Evolutionary conservation across 108 stramenopile genomes (phyloP), one percentile per base, ranked within the genome.

Genomic region (Discostella pseudostelligera): DNA sequence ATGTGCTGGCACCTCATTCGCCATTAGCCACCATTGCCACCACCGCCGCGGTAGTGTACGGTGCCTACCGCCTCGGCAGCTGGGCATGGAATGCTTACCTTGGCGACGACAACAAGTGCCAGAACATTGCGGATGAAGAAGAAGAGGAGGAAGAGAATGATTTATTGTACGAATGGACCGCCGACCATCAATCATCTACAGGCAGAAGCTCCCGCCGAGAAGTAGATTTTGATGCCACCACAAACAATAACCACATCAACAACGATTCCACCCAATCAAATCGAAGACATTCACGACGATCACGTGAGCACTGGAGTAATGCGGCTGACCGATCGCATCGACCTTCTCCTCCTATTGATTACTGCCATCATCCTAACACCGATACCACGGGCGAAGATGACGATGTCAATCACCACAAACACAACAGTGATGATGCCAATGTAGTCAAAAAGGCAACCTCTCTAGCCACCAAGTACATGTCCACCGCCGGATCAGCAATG

Each of bases 261-360:
- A 53, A 36, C 54, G 65, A 54, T 25, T 35, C 37, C 65, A 17
- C 4, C 19, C 35, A 56, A 19, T 40, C 26, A 0, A 21, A 48
- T 16, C 44, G 21, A 11, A 17, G 56, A 11, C 20, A 65, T 57
- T 74, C 73, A 35, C 73, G 73, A 3, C 49, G 73, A 54, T 74
- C 73, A 4, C 65, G 73, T 3, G 57, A 21, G 26, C 59, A 66
- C 37, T 74, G 73, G 73, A 60, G 64, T 17, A 50, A 53, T 32
- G 19, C 29, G 13, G 49, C 10, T 0, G 42, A 42, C 7, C 59
- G 73, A 46, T 74, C 73, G 1, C 58, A 67, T 47, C 73, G 65
- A 11, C 73, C 65, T 25, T 67, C 73, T 39, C 73, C 73, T 6
- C 43, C 39, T 24, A 47, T 60, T 20, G 57, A 65, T 8, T 17